Conservation (phyloP, 163 green algal species). For the Chlamydomonas reinhardtii region DNA sequence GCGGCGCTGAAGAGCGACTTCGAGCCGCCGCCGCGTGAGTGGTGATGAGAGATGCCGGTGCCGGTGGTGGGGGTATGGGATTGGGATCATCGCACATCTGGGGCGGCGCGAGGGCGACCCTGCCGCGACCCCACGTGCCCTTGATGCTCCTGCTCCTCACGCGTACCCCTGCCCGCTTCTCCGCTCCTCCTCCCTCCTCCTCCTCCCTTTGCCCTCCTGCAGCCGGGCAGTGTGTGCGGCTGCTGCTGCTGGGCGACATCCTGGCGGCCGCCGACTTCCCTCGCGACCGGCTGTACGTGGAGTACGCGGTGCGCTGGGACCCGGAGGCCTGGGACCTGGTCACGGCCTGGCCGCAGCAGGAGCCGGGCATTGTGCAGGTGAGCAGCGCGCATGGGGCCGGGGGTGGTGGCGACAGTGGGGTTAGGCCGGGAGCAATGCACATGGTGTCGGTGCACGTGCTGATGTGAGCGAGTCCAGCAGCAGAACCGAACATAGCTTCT, state of each 20-base stretch:
- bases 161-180: neutral
- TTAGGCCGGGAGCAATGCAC: neutral
- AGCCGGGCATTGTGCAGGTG: conserved; percentile 44
- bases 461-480: too few relatives aligned
- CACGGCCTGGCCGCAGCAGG: conserved; percentile 11
- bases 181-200: neutral
- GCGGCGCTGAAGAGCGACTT: conserved; percentile 41
- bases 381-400: too few relatives aligned
- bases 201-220: neutral
- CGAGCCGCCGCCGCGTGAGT: conserved; percentile 41
- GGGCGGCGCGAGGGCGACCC: too few relatives aligned
- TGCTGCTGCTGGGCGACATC: conserved; percentile 53
- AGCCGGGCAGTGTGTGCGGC: neutral
- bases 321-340: conserved; percentile 57
- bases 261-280: conserved; percentile 56
- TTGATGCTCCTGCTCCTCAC: neutral
- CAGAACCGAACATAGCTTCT: too few relatives aligned
- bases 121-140: too few relatives aligned
- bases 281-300: conserved; percentile 61
- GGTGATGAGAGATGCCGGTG: too few relatives aligned
- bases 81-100: too few relatives aligned
- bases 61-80: too few relatives aligned
- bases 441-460: too few relatives aligned
- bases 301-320: conserved; percentile 66
- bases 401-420: too few relatives aligned